Conservation (phyloP, 352 stramenopile species). For the Thalassiosira hispida region DNA sequence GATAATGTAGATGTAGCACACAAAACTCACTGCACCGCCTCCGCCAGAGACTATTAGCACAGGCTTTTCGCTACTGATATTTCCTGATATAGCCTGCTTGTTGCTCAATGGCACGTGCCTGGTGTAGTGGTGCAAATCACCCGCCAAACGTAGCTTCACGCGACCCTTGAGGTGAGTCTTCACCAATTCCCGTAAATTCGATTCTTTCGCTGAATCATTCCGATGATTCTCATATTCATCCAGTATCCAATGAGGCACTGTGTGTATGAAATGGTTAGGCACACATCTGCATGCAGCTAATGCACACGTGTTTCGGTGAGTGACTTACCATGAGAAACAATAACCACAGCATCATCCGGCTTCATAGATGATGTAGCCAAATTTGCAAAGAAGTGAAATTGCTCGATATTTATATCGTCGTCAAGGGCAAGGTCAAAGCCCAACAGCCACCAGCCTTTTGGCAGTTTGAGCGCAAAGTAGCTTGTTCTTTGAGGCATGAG, state of each 20-base stretch:
- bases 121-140: slow-evolving; percentile 94
- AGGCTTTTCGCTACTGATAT: slow-evolving; percentile 25
- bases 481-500: slow-evolving; percentile 90
- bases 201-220: slow-evolving; percentile 41
- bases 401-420: slow-evolving; percentile 92
- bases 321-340: slow-evolving; percentile 88
- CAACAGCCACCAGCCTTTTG: slow-evolving; percentile 92
- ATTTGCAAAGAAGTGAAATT: slow-evolving; percentile 91
- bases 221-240: slow-evolving; percentile 87
- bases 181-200: slow-evolving; percentile 69
- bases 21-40: slow-evolving; percentile 78
- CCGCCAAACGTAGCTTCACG: slow-evolving; percentile 84
- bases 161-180: slow-evolving; percentile 59
- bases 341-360: slow-evolving; percentile 88
- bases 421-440: slow-evolving; percentile 90
- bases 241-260: slow-evolving; percentile 88
- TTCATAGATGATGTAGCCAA: slow-evolving; percentile 87
- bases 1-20: too few species aligned
- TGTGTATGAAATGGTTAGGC: slow-evolving; percentile 1
- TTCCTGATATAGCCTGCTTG: neutral
- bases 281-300: neutral
- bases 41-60: slow-evolving; percentile 88
- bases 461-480: slow-evolving; percentile 91
- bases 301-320: neutral
- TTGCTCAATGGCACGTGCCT: slow-evolving; percentile 84